Percentiles rank a stretch among this genome's conserved stretches.
These are phyloP conservation scores for Nasturtium officinale DNA, from an alignment of 345 rosid species.

Conservation along the genomic window DNA sequence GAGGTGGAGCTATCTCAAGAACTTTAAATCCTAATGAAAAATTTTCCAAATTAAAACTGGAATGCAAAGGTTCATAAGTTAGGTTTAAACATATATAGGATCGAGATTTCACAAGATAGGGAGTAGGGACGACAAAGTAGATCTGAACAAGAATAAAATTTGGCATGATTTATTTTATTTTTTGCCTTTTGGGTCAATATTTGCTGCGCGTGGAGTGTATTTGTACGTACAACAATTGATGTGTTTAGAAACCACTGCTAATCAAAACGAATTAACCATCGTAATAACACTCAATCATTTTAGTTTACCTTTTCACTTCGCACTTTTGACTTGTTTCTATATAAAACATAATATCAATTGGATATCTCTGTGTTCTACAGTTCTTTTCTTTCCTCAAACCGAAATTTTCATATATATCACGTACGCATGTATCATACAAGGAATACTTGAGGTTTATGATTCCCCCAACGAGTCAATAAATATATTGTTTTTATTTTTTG, in stretches of 20 bases:
- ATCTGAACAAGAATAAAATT: slow-evolving; percentile 32
- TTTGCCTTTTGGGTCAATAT: slow-evolving; percentile 31
- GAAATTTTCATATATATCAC: not conserved
- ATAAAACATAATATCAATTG: not conserved
- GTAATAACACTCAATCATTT: slow-evolving; percentile 31
- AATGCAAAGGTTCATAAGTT: slow-evolving; percentile 1
- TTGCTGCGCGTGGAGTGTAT: slow-evolving; percentile 42
- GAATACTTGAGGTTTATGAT: not conserved
- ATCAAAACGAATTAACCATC: slow-evolving; percentile 36
- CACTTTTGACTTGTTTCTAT: slow-evolving; percentile 36
- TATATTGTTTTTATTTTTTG: not conserved
- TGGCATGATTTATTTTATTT: slow-evolving; percentile 34
- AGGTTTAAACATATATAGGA: slow-evolving; percentile 20
- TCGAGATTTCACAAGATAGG: slow-evolving; percentile 24
- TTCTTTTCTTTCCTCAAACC: not conserved
- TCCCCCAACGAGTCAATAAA: not conserved
- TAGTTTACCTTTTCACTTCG: slow-evolving; percentile 12
- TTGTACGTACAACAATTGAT: slow-evolving; percentile 38
- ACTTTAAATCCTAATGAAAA: not conserved
- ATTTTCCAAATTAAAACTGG: not conserved
- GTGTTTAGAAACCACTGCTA: slow-evolving; percentile 42
- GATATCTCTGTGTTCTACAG: not conserved
- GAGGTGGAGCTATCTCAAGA: not conserved
- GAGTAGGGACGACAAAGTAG: slow-evolving; percentile 34
- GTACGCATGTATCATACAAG: slow-evolving; percentile 23